Percentiles rank a stretch among this genome's conserved stretches.
Evolutionary conservation across 371 early-diverging fungal species (phyloP).

Genomic region (Saksenaea oblongispora): DNA sequence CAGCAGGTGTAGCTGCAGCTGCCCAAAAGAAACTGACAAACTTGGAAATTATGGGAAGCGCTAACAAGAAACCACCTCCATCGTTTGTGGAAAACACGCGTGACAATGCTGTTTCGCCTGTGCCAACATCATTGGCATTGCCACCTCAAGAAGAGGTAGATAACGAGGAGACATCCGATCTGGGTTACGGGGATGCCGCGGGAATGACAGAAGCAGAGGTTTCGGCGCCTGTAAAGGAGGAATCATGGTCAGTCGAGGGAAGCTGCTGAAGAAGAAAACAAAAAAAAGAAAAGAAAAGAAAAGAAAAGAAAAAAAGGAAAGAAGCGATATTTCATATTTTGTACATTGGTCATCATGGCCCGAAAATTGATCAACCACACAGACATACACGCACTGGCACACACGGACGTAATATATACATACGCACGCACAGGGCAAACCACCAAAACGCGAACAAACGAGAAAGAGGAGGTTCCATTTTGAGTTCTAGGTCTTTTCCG

Average conservation of each 20-base stretch:
- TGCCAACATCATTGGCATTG: background rate
- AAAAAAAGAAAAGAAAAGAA: background rate
- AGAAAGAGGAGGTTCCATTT: no score
- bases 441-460: no score
- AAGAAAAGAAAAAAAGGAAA: background rate
- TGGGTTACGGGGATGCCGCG: background rate
- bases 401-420: no score
- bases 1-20: slow-evolving; percentile 50
- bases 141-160: background rate
- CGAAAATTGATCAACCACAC: background rate
- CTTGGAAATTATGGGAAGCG: slow-evolving; percentile 42
- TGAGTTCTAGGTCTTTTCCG: no score
- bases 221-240: background rate
- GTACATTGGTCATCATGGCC: background rate
- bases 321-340: background rate
- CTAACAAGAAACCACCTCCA: slow-evolving; percentile 31
- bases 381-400: background rate
- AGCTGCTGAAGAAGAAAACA: background rate
- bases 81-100: background rate
- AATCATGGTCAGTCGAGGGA: background rate
- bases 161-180: background rate
- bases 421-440: no score
- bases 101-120: background rate
- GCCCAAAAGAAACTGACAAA: slow-evolving; percentile 43
- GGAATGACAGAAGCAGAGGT: background rate